A percentile compares a stretch with the other conserved stretches of the same genome.
phyloP scores from a whole-genome alignment of 2,329 filamentous ascomycete genomes.

The Calonectria ilicicola region DNA sequence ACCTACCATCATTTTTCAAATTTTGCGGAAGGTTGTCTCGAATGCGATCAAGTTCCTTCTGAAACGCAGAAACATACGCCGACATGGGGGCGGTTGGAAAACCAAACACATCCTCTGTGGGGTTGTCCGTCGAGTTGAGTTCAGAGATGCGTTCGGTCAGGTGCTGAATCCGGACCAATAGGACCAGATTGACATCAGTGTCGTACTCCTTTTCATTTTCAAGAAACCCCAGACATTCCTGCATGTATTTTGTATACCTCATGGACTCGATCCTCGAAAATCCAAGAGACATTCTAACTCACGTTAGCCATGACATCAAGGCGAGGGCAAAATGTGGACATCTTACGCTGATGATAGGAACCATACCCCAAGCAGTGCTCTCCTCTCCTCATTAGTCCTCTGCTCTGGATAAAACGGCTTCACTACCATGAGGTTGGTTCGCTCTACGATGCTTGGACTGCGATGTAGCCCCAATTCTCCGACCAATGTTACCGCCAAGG shows the following conservation, averaged over 20 bases:
- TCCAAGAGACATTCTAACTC: slow-evolving; percentile 53
- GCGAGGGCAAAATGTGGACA: fast-evolving
- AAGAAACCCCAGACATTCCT: slow-evolving; percentile 61
- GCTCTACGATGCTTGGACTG: slow-evolving; percentile 54
- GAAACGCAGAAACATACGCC: slow-evolving; percentile 60
- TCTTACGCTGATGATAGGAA: slow-evolving; percentile 65
- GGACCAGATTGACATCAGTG: slow-evolving; percentile 59
- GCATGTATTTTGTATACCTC: slow-evolving; percentile 64
- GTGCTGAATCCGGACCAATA: slow-evolving; percentile 62
- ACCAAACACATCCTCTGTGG: slow-evolving; percentile 47
- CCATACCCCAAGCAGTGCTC: slow-evolving; percentile 66
- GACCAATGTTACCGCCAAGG: slow-evolving; percentile 60
- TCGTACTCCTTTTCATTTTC: slow-evolving; percentile 58
- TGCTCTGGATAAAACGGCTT: slow-evolving; percentile 51
- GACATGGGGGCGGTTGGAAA: slow-evolving; percentile 55
- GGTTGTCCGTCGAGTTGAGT: slow-evolving; percentile 51
- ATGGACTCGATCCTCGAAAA: slow-evolving; percentile 60
- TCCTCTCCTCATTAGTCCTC: slow-evolving; percentile 63
- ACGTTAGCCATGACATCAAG: slow-evolving; percentile 13
- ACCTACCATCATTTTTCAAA: slow-evolving; percentile 54
- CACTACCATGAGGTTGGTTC: slow-evolving; percentile 56
- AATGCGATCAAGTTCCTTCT: slow-evolving; percentile 58
- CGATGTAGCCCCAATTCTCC: slow-evolving; percentile 61
- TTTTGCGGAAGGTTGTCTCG: slow-evolving; percentile 48
- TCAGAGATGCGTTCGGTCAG: slow-evolving; percentile 63